Percentiles rank a stretch among this genome's conserved stretches.
These are phyloP conservation scores for Austroboletus eburneus DNA, from an alignment of 768 basidiomycete genomes.

Conservation along the genomic window DNA sequence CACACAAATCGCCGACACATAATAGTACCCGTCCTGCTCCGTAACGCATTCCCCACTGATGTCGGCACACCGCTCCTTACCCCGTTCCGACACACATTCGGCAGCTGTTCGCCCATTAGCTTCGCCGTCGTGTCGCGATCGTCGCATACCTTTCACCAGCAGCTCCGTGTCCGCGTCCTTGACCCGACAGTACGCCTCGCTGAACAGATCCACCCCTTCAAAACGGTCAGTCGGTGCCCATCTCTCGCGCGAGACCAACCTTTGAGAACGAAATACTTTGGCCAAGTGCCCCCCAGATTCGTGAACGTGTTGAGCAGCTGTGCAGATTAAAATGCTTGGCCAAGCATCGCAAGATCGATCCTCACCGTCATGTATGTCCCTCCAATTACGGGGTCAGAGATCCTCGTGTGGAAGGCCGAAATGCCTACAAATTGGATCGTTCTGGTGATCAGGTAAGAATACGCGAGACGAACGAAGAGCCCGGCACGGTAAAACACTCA, in stretches of 20 bases:
- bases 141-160: constrained; percentile 47
- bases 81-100: constrained; percentile 92
- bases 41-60: constrained; percentile 79
- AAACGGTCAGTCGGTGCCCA: constrained; percentile 8
- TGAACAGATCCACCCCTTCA: constrained; percentile 83
- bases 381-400: constrained; percentile 95
- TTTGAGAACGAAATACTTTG: constrained; percentile 92
- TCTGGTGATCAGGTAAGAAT: constrained; percentile 37
- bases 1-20: constrained; percentile 77
- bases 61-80: constrained; percentile 71
- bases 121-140: background rate
- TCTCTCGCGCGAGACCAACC: constrained; percentile 36
- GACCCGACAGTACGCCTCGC: constrained; percentile 77
- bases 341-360: background rate
- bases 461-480: no score
- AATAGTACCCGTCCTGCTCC: constrained; percentile 89
- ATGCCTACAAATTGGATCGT: constrained; percentile 99
- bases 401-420: constrained; percentile 96
- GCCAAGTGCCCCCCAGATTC: constrained; percentile 98
- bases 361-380: constrained; percentile 99
- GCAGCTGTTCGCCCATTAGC: constrained; percentile 43
- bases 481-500: constrained; percentile 37
- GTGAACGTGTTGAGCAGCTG: constrained; percentile 93
- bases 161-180: constrained; percentile 51
- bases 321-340: constrained; percentile 5